Percentiles rank a stretch among this genome's conserved stretches.
phyloP scores from a whole-genome alignment of 768 basidiomycete genomes.

The Tulasnella sp. region DNA sequence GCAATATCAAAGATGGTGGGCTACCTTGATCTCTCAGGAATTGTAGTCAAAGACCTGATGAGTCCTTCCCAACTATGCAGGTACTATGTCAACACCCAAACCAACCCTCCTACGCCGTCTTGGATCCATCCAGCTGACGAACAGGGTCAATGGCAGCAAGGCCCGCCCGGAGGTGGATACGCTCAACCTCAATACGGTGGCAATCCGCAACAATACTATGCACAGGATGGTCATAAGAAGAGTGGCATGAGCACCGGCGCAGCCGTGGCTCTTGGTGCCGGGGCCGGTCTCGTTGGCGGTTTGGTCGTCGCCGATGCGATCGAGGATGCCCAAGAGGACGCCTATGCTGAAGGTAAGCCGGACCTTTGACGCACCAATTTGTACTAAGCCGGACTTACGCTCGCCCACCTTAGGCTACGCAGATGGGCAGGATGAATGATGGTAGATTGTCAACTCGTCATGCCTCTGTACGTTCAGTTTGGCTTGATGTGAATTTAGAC shows the following conservation, averaged over 20 bases:
- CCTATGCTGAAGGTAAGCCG: conserved; percentile 4
- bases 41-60: not conserved
- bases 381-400: not conserved
- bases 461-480: not conserved
- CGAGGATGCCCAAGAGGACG: not conserved
- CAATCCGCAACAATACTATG: not conserved
- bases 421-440: not conserved
- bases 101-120: not conserved
- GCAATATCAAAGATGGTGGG: not conserved
- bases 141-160: not conserved
- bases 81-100: conserved; percentile 10
- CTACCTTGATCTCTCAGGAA: not conserved
- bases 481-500: not conserved
- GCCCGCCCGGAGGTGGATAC: not conserved
- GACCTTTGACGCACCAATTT: not conserved
- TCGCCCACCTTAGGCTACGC: not conserved
- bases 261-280: not conserved
- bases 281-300: conserved; percentile 1
- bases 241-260: not conserved
- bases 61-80: not conserved
- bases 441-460: not conserved
- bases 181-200: not conserved
- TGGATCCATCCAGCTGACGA: conserved; percentile 10
- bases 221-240: not conserved
- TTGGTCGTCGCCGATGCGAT: not conserved